phyloP scores from a whole-genome alignment of 2,329 filamentous ascomycete species.

The Fusarium palustre region DNA sequence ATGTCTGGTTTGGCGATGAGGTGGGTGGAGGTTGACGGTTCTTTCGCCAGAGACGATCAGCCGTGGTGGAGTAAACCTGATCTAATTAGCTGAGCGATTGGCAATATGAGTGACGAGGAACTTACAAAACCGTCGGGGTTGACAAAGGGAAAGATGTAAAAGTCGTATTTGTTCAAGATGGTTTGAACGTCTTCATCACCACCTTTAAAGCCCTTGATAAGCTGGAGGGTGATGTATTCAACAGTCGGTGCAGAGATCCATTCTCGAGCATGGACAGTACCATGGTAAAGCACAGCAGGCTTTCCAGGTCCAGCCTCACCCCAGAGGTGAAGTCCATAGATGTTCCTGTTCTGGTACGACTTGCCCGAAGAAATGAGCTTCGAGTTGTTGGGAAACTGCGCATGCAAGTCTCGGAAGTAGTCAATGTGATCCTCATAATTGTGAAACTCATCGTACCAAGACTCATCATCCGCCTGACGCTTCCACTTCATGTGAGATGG shows the following conservation, averaged over 20 bases:
- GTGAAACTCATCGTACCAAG: constrained; percentile 65
- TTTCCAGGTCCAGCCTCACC: constrained; percentile 59
- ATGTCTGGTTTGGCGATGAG: constrained; percentile 47
- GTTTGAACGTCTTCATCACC: constrained; percentile 52
- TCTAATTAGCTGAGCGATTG: not conserved
- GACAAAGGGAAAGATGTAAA: constrained; percentile 64
- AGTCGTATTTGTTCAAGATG: constrained; percentile 68
- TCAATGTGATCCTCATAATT: constrained; percentile 61
- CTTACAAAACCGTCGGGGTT: constrained; percentile 59
- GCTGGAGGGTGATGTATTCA: constrained; percentile 61
- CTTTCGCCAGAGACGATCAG: constrained; percentile 64
- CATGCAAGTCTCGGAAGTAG: constrained; percentile 58
- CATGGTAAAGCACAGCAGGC: constrained; percentile 62
- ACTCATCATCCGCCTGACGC: constrained; percentile 47
- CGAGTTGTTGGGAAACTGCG: constrained; percentile 58
- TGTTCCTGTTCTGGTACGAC: constrained; percentile 61
- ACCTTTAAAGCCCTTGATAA: constrained; percentile 57
- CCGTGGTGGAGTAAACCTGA: constrained; percentile 59
- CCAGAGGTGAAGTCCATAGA: constrained; percentile 68
- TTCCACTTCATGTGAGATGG: constrained; percentile 33
- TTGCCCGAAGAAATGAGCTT: constrained; percentile 59
- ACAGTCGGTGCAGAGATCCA: constrained; percentile 64
- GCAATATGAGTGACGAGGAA: rapidly evolving
- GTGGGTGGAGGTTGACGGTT: constrained; percentile 57
- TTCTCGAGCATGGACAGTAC: constrained; percentile 65